Conservation (phyloP, 306 rosid genomes). For the Trichosanthes cucumerina region DNA sequence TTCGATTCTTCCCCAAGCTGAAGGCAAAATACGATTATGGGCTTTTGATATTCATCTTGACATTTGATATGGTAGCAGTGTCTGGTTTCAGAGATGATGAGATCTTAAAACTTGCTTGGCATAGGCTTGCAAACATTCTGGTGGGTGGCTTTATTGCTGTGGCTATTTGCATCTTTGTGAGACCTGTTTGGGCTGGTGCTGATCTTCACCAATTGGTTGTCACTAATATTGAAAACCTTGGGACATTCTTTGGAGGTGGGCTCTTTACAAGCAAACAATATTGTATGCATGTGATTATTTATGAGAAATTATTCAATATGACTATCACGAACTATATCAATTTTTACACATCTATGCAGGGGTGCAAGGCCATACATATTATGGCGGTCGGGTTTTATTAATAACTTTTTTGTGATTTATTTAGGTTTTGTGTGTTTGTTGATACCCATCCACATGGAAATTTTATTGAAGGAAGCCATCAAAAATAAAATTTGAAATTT, state of each 20-base stretch:
- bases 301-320: neutral
- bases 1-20: slow-evolving; percentile 54
- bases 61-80: slow-evolving; percentile 63
- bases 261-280: neutral
- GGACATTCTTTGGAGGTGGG: slow-evolving; percentile 48
- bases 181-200: slow-evolving; percentile 86
- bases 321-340: no score
- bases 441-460: no score
- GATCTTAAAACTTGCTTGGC: slow-evolving; percentile 42
- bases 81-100: slow-evolving; percentile 51
- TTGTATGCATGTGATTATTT: neutral
- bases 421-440: no score
- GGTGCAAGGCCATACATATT: no score
- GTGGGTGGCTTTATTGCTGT: slow-evolving; percentile 64
- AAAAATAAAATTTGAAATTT: no score
- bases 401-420: no score
- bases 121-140: slow-evolving; percentile 48
- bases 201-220: slow-evolving; percentile 61
- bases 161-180: slow-evolving; percentile 36
- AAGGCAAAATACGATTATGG: slow-evolving; percentile 85
- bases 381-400: no score
- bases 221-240: slow-evolving; percentile 54
- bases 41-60: slow-evolving; percentile 61
- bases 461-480: no score
- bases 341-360: no score